phyloP scores from a whole-genome alignment of 768 basidiomycete species.

The Suillus clintonianus region DNA sequence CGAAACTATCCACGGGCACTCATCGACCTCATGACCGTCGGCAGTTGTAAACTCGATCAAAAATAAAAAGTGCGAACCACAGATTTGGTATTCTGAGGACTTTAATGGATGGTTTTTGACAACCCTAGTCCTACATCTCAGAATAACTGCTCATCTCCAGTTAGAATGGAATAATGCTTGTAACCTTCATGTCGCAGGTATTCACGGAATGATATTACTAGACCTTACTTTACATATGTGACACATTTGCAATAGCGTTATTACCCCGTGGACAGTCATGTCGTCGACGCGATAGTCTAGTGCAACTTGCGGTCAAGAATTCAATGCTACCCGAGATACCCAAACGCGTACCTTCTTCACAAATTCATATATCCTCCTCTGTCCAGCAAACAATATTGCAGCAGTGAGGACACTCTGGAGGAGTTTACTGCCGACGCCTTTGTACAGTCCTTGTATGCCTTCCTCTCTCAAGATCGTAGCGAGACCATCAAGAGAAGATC shows the following conservation, averaged over 20 bases:
- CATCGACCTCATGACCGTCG: background rate
- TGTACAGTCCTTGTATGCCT: conserved; percentile 82
- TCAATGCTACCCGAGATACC: background rate
- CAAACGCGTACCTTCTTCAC: conserved; percentile 48
- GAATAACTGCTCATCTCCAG: background rate
- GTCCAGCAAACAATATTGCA: conserved; percentile 89
- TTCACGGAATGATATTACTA: background rate
- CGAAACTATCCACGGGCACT: no score
- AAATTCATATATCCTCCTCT: conserved; percentile 79
- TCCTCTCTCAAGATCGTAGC: conserved; percentile 77
- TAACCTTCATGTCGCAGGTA: background rate
- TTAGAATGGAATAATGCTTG: background rate
- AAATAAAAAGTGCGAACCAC: background rate
- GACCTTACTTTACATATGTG: background rate
- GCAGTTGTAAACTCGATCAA: background rate
- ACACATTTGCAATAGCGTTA: background rate
- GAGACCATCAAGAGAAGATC: conserved; percentile 76
- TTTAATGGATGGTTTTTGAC: background rate
- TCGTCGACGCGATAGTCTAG: background rate
- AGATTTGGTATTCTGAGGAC: background rate
- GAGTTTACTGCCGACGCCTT: conserved; percentile 85
- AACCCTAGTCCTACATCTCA: background rate
- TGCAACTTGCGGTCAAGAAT: background rate
- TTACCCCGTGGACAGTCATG: background rate
- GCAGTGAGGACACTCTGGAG: conserved; percentile 91